Base-by-base conservation (phyloP, 75 land plant genomes). In the Larix kaempferi region DNA sequence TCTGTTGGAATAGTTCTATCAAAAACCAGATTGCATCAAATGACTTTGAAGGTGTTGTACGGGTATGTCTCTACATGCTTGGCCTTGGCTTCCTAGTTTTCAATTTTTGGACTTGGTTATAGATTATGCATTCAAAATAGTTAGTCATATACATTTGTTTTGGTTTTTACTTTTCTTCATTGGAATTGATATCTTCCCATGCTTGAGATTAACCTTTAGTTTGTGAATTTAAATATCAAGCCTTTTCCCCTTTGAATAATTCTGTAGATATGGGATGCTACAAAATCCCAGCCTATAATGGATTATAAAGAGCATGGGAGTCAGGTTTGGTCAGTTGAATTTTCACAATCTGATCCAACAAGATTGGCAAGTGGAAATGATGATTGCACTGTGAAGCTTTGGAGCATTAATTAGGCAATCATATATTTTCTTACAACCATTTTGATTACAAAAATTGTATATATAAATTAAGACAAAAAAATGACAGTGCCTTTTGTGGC, bases 381-480 rank as follows among this genome's bases (percentile, higher is more conserved):
- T 74, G 97, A 94, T 83, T 85, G 92, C 71, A 61, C 88, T 8
- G 92, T 94, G 56, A 94, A 94, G 87, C 88, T 94, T 19, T 94
- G 97, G 97, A 90, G 82, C 82, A 94, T 88, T 84, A 94, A 90
- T 86, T 92, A 94, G 92, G 97, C 84, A 89, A 88, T 91, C 89
- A 78, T 84, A 81, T 62, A 87, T 77, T 84, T 86, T 78, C 90
- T 78, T 83, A 86, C 88, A 74, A 16, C 76, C 65, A 74, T 52
- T 57, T 54, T 52, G 41, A 27, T 54, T 37, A 21, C 41, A 49
- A 44, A 27, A 74, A 25, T 52, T 27, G 11, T 39, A n/a, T 7
- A 52, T 49, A 26, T 55, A 1, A 74, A 44, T 6, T 44, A 44
- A 44, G 52, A 44, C 52, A 44, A 44, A 44, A 8, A 44, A 29